Base-by-base conservation (phyloP, 2,329 filamentous ascomycete genomes). In the Ceratocystis papillata region DNA sequence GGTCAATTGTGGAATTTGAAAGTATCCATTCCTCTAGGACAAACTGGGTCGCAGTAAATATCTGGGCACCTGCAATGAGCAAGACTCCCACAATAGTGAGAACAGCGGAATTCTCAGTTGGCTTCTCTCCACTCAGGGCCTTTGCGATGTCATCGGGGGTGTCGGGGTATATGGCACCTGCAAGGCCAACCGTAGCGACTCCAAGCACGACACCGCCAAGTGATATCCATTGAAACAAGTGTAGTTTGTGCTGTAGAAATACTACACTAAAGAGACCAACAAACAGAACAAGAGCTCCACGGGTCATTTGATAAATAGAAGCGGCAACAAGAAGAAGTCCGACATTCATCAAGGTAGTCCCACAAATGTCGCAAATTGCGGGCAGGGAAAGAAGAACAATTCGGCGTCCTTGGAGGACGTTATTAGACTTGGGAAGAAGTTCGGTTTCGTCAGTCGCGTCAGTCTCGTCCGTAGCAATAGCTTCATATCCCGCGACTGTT, bases 231-330 rank as follows among this genome's bases (percentile, higher is more conserved):
- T 99, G 94, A 79, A 93, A 96, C n/a, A 88, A 74, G 68, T 86
- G 83, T 44, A 99, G 80, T 70, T 84, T 87, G 61, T 90, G 84
- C 72, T 85, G 87, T 67, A 99, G 79, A 75, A 99, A 97, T 12
- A 96, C 72, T 33, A 99, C 92, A 72, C 91, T 96, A 77, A 99
- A 96, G 0, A 97, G 78, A 0, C 94, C 94, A 22, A 99, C 94
- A 71, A 99, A 99, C 5, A 99, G 81, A 2, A 99, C 93, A 53
- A 99, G 81, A 0, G 94, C 94, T 7, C 94, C 94, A 67, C 94
- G 82, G 1, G 93, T 97, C 94, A 99, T 99, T 77, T 99, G 94
- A 77, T 96, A 99, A 73, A 99, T 96, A 68, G 90, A 95, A 1
- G 94, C 90, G 12, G 90, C 94, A 28, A 97, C 92, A 74, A 97